phyloP scores from a whole-genome alignment of 140 eudicot species.

The Ambrosia hybrid region DNA sequence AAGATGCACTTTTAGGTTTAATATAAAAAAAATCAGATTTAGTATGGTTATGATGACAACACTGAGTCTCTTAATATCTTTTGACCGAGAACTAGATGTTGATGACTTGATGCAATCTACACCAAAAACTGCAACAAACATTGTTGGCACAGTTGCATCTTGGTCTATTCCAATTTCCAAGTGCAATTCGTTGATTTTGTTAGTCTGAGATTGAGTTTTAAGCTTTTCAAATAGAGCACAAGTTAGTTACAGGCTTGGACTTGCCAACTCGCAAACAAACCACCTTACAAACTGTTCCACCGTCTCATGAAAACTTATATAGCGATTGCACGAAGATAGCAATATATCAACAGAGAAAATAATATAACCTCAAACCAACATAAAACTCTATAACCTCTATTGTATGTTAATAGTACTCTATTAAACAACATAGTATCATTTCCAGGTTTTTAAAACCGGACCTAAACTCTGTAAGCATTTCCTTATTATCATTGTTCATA shows the following conservation, averaged over 20 bases:
- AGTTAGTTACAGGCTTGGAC: neutral
- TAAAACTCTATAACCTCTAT: conserved; percentile 21
- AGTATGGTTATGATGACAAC: too few species aligned
- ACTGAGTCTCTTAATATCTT: too few species aligned
- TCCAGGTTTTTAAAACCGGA: neutral
- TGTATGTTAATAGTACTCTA: conserved; percentile 10
- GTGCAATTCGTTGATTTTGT: too few species aligned
- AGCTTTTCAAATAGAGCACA: neutral
- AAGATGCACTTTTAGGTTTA: too few species aligned
- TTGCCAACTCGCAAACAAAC: neutral
- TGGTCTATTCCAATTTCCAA: too few species aligned
- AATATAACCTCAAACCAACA: neutral
- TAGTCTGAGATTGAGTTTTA: too few species aligned
- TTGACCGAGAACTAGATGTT: too few species aligned
- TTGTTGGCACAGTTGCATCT: too few species aligned
- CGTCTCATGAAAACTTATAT: neutral
- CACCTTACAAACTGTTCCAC: neutral
- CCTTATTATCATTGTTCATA: conserved; percentile 28
- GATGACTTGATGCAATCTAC: too few species aligned
- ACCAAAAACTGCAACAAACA: too few species aligned
- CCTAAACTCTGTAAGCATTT: conserved; percentile 2
- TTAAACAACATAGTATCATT: conserved; percentile 16
- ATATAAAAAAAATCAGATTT: too few species aligned
- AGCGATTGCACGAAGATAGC: neutral
- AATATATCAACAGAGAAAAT: neutral